Conservation (phyloP, 805 yeast species). For the Pichia insulana region DNA sequence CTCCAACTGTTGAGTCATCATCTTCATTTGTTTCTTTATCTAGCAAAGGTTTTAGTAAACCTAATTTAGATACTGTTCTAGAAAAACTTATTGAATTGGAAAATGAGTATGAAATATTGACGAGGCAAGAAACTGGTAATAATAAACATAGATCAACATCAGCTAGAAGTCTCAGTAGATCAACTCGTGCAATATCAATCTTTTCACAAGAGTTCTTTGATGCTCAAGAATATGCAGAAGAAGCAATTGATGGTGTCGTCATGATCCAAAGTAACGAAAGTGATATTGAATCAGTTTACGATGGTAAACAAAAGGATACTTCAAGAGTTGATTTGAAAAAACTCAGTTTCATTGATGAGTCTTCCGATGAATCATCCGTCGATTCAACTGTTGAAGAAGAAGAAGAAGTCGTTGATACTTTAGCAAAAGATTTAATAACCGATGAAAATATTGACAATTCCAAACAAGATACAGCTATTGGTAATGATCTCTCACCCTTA, state of each 20-base stretch:
- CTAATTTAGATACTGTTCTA: slow-evolving; percentile 1
- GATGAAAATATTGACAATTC: background rate
- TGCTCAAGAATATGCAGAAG: slow-evolving; percentile 57
- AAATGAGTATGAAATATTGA: slow-evolving; percentile 15
- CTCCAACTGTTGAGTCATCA: slow-evolving; percentile 2
- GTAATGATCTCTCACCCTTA: slow-evolving; percentile 55
- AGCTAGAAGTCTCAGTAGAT: slow-evolving; percentile 18
- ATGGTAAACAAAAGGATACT: background rate
- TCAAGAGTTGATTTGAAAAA: slow-evolving; percentile 8
- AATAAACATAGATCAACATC: slow-evolving; percentile 16
- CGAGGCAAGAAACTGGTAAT: slow-evolving; percentile 15
- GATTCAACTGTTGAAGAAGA: slow-evolving; percentile 2
- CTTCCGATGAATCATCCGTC: background rate
- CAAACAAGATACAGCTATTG: background rate
- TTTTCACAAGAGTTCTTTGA: slow-evolving; percentile 53
- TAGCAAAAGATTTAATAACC: background rate
- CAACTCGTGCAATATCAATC: slow-evolving; percentile 26
- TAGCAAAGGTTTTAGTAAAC: background rate
- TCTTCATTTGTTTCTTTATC: background rate
- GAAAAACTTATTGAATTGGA: slow-evolving; percentile 18
- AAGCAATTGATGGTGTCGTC: slow-evolving; percentile 44
- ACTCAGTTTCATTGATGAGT: background rate
- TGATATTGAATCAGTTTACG: background rate
- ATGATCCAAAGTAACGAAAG: slow-evolving; percentile 31
- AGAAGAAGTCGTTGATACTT: background rate